Evolutionary conservation across 129 eudicot genomes (phyloP).

Genomic region (Ambrosia artemisiifolia): DNA sequence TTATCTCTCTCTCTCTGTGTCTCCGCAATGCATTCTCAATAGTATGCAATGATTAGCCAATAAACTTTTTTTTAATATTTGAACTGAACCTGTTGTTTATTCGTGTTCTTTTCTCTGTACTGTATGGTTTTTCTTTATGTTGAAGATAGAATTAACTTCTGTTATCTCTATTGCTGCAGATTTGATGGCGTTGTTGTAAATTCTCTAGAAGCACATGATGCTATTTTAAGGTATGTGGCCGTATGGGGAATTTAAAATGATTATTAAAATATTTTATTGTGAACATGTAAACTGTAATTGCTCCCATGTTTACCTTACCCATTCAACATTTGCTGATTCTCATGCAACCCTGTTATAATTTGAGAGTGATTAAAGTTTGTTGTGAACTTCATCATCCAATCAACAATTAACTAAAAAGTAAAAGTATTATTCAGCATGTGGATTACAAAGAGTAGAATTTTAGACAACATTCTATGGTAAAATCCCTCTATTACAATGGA

Average conservation of each 20-base stretch:
- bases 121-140: constrained; percentile 3
- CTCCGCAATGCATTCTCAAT: constrained; percentile 17
- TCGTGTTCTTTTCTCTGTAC: not conserved
- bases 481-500: not conserved
- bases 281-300: constrained; percentile 3
- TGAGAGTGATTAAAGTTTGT: constrained; percentile 1
- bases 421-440: not conserved
- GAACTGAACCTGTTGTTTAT: constrained; percentile 6
- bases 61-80: constrained; percentile 6
- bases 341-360: constrained; percentile 7
- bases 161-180: constrained; percentile 46
- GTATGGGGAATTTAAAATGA: not conserved
- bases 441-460: not conserved
- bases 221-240: constrained; percentile 70
- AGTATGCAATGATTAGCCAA: constrained; percentile 17
- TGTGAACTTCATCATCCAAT: constrained; percentile 4
- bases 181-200: constrained; percentile 81
- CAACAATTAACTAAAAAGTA: not conserved
- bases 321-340: not conserved
- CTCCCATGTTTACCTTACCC: not conserved
- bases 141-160: constrained; percentile 7
- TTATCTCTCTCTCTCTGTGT: constrained; percentile 17
- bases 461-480: constrained; percentile 1
- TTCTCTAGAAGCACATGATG: constrained; percentile 78
- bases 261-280: not conserved